These are phyloP conservation scores for Paraconiothyrium brasiliense DNA, from an alignment of 2,329 filamentous ascomycete species.

Conservation along the genomic window DNA sequence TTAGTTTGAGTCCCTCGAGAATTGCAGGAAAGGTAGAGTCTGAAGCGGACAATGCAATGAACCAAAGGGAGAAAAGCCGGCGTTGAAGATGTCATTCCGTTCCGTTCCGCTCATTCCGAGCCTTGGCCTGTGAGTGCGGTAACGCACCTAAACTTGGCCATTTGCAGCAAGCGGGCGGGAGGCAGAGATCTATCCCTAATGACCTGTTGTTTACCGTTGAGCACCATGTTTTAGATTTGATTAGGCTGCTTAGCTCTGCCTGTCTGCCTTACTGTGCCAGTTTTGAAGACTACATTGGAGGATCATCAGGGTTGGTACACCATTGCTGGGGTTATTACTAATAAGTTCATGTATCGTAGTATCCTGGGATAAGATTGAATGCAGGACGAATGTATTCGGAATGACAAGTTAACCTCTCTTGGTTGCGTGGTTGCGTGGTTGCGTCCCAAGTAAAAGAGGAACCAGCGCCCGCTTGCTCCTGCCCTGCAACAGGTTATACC, in stretches of 20 bases:
- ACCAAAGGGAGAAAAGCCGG: not conserved
- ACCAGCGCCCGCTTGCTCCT: constrained; percentile 14
- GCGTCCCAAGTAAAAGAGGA: not conserved
- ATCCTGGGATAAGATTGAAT: no score
- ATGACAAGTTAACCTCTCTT: no score
- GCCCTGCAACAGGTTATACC: constrained; percentile 21
- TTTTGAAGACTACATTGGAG: no score
- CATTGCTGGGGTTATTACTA: no score
- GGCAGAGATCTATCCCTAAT: not conserved
- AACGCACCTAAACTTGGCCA: not conserved
- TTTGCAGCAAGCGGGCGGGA: not conserved
- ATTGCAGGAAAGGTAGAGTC: not conserved
- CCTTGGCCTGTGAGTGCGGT: not conserved
- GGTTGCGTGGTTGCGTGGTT: no score
- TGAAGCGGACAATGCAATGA: not conserved
- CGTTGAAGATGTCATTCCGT: not conserved
- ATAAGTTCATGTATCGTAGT: no score
- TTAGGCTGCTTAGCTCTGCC: not conserved
- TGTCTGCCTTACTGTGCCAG: no score
- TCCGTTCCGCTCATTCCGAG: constrained; percentile 12
- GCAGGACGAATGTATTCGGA: no score
- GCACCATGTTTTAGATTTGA: not conserved
- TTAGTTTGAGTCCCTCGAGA: not conserved
- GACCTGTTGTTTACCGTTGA: not conserved
- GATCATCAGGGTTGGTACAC: no score